Conservation (phyloP, 2,329 filamentous ascomycete genomes). For the Fonsecaea nubica region DNA sequence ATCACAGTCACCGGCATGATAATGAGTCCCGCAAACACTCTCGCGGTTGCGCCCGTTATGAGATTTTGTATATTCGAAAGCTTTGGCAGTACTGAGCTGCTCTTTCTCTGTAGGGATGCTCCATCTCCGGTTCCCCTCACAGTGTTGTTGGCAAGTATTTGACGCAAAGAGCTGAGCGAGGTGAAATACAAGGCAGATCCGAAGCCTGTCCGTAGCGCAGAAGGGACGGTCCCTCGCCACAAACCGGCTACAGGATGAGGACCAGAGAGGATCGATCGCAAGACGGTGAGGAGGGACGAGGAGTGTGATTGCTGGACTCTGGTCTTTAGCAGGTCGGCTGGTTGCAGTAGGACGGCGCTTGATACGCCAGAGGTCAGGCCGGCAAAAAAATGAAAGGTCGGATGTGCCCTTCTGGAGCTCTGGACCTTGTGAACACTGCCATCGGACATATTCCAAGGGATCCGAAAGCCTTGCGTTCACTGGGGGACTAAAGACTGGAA, state of each 20-base stretch:
- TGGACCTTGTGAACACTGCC: conserved; percentile 21
- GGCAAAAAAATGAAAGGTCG: conserved; percentile 81
- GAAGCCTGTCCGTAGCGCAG: conserved; percentile 89
- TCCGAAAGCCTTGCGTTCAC: neutral
- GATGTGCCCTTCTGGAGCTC: conserved; percentile 38
- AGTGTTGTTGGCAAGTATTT: conserved; percentile 55
- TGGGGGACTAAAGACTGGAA: conserved; percentile 4
- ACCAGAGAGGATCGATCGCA: conserved; percentile 72
- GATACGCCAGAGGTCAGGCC: conserved; percentile 86
- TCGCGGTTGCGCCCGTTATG: conserved; percentile 79
- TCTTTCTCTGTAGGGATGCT: conserved; percentile 20
- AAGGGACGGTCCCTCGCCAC: conserved; percentile 92
- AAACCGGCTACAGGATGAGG: conserved; percentile 73
- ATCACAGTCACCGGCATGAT: conserved; percentile 97
- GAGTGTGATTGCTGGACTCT: conserved; percentile 86
- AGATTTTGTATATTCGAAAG: conserved; percentile 86
- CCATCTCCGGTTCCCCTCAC: conserved; percentile 43
- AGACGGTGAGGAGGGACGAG: conserved; percentile 70
- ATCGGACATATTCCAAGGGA: conserved; percentile 33
- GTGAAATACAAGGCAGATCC: conserved; percentile 95
- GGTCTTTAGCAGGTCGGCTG: conserved; percentile 94
- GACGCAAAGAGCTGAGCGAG: conserved; percentile 81
- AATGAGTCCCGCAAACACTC: conserved; percentile 84
- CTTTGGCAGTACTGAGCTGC: conserved; percentile 73
- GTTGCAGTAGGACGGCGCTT: conserved; percentile 89